Base-by-base conservation (phyloP, 331 rosid species). In the Stylosanthes scabra region DNA sequence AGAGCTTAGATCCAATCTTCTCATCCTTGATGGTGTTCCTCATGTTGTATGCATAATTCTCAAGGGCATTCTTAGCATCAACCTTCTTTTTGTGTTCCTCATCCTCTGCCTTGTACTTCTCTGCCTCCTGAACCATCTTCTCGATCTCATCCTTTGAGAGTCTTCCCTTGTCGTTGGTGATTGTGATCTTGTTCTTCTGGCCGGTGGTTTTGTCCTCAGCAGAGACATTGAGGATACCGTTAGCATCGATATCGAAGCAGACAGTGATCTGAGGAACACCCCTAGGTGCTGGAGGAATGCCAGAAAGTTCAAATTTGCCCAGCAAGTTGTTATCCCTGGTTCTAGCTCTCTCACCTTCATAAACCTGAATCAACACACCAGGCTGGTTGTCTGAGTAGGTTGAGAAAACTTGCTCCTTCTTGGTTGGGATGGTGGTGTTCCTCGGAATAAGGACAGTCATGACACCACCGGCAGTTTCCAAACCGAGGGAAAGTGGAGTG, bases 21-120 rank as follows among this genome's bases (percentile, higher is more conserved):
- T 83, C 87, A 7, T 83, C 84, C 5, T 83, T 79, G 1, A 79
- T 71, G 0, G 87, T 83, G 74, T 79, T 83, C 77, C 84, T 79
- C 83, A 83, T 83, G 73, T 79, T 83, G 72, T 83, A 79, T 1
- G 83, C 75, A 3, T 79, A 83, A 42, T 83, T 83, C 16, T 83
- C 87, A 62, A 83, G 50, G 0, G 79, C 84, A 11, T 83, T 80
- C 74, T 76, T 83, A 0, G 84, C 84, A 4, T 83, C 82, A 0
- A 83, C 82, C 80, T 83, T 83, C 82, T 80, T 83, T 62, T 83
- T 83, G 80, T 79, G 84, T 15, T 83, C 87, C 40, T 83, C 87
- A 3, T 83, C 87, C 79, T 83, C 87, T 0, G 82, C 84, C 74
- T 80, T 83, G 82, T 83, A 80, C 72, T 79, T 83, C 68, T 83